These are phyloP conservation scores for barley (Hordeum vulgare) DNA, from an alignment of 176 grass and related monocot genomes.

Conservation along the genomic window DNA sequence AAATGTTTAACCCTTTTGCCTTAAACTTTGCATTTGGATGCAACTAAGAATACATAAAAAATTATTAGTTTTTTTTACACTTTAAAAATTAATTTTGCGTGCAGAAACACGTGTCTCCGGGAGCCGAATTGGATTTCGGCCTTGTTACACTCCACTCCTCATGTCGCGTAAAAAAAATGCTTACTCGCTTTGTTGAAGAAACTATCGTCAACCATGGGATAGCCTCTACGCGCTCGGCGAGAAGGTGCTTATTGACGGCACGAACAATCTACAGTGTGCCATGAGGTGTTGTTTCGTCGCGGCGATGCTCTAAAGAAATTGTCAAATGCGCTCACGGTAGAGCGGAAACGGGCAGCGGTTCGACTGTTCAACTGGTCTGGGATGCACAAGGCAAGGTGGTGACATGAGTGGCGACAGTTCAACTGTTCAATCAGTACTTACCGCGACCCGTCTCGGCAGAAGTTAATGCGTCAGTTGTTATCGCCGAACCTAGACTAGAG, in stretches of 20 bases:
- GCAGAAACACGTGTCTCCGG: too few species aligned
- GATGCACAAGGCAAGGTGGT: neutral
- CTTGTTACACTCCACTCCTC: neutral
- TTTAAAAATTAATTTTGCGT: too few species aligned
- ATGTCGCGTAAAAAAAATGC: neutral
- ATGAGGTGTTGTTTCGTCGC: neutral
- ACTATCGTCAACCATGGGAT: neutral
- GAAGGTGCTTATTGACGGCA: neutral
- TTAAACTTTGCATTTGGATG: too few species aligned
- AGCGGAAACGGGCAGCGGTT: neutral
- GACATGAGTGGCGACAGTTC: neutral
- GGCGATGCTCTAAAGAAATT: neutral
- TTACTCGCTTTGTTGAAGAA: neutral
- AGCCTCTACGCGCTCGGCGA: neutral
- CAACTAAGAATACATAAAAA: too few species aligned
- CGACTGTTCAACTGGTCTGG: neutral
- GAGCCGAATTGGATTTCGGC: too few species aligned
- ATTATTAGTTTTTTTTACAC: too few species aligned
- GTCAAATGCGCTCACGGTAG: neutral
- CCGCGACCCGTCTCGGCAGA: neutral
- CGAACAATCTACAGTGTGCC: neutral
- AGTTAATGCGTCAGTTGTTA: neutral
- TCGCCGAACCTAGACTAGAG: neutral
- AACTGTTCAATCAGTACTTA: neutral
- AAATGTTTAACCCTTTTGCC: too few species aligned